Evolutionary conservation across 164 flowering plant genomes (phyloP).

Genomic region (Warburgia ugandensis): DNA sequence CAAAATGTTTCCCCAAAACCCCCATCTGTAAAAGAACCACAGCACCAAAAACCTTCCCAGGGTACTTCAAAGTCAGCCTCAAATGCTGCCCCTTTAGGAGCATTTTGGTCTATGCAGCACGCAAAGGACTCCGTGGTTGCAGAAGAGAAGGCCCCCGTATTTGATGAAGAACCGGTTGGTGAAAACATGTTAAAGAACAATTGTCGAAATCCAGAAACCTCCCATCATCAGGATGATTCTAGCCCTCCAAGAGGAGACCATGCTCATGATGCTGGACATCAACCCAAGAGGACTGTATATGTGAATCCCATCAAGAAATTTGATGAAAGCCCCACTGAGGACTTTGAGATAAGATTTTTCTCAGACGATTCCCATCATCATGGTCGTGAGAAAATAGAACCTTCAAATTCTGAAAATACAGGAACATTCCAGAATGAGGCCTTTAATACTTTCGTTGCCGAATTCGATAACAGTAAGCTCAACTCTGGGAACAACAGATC

Average conservation of each 20-base stretch:
- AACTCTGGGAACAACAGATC: constrained; percentile 23
- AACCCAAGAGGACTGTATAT: constrained; percentile 23
- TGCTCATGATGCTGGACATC: constrained; percentile 12
- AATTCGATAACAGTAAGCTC: constrained; percentile 57
- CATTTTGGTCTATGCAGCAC: constrained; percentile 90
- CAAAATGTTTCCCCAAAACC: constrained; percentile 26
- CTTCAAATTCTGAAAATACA: constrained; percentile 27
- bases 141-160: constrained; percentile 45
- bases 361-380: constrained; percentile 24
- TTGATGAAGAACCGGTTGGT: constrained; percentile 46
- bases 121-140: constrained; percentile 38
- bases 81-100: constrained; percentile 53
- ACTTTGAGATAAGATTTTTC: constrained; percentile 45
- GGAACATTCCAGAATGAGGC: constrained; percentile 36
- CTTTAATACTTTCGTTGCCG: constrained; percentile 76
- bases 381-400: constrained; percentile 25
- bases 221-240: constrained; percentile 10
- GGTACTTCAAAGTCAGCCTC: constrained; percentile 27
- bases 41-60: neutral
- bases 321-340: constrained; percentile 33
- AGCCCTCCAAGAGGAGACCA: constrained; percentile 27
- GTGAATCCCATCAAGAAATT: constrained; percentile 20
- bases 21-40: neutral
- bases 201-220: constrained; percentile 20
- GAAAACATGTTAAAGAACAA: constrained; percentile 23